phyloP scores from a whole-genome alignment of 352 stramenopile species.

The Phytophthora cajani region DNA sequence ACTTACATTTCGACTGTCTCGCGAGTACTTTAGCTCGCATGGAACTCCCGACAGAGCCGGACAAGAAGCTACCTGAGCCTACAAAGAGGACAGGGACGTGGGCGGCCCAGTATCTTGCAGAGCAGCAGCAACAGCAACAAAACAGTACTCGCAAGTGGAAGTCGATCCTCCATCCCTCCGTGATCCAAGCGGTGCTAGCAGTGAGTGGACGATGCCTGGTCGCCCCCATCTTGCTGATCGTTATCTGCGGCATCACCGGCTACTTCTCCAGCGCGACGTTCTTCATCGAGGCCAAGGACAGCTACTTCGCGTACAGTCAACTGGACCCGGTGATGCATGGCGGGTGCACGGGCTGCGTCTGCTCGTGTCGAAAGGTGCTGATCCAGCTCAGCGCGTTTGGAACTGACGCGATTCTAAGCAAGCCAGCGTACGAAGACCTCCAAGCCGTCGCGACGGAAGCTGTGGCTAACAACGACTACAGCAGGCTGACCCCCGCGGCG shows the following conservation, averaged over 20 bases:
- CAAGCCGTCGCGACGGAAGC: constrained; percentile 21
- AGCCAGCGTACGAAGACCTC: constrained; percentile 24
- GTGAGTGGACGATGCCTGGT: constrained; percentile 20
- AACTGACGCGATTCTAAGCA: constrained; percentile 24
- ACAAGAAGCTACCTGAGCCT: neutral
- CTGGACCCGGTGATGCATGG: constrained; percentile 28
- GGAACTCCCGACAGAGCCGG: neutral
- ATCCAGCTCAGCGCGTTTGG: constrained; percentile 29
- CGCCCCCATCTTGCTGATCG: constrained; percentile 15
- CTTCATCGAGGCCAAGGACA: constrained; percentile 25
- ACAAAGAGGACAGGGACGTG: constrained; percentile 2
- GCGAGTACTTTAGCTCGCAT: neutral
- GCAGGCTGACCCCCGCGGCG: constrained; percentile 8
- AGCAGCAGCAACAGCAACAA: constrained; percentile 6
- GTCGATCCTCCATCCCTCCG: constrained; percentile 17
- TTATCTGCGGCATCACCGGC: constrained; percentile 8
- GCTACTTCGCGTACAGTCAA: constrained; percentile 33
- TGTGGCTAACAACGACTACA: constrained; percentile 10
- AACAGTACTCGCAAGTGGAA: constrained; percentile 11
- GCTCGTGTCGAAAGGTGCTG: constrained; percentile 29
- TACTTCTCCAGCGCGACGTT: constrained; percentile 21
- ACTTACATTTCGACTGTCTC: neutral
- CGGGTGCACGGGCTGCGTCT: constrained; percentile 18
- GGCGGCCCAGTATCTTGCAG: constrained; percentile 12
- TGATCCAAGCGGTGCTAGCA: constrained; percentile 15